Conservation (phyloP, 257 asterid genomes). For the Mentha longifolia region DNA sequence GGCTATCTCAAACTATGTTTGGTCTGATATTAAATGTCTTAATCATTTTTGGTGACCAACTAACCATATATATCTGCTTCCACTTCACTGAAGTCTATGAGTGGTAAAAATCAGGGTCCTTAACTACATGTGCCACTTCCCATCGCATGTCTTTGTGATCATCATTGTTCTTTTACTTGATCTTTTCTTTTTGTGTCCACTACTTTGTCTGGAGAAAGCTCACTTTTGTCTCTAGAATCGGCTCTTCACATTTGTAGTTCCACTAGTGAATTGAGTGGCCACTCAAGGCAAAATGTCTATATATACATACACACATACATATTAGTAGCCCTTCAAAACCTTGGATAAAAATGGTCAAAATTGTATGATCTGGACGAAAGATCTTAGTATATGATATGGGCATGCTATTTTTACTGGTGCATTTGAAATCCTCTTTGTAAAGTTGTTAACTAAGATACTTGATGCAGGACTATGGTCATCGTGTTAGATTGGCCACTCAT, state of each 20-base stretch:
- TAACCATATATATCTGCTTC: constrained; percentile 16
- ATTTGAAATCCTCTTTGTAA: constrained; percentile 25
- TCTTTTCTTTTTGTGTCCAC: constrained; percentile 6
- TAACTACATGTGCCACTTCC: background rate
- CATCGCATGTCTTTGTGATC: constrained; percentile 1
- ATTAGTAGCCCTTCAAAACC: background rate
- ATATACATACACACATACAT: background rate
- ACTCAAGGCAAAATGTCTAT: background rate
- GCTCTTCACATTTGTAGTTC: background rate
- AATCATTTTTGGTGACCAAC: background rate
- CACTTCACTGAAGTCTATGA: constrained; percentile 3
- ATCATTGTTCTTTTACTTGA: constrained; percentile 11
- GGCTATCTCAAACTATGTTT: constrained; percentile 1
- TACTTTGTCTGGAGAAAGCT: background rate
- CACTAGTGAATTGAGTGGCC: background rate
- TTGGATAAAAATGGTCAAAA: background rate
- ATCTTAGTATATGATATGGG: background rate
- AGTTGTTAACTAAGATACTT: constrained; percentile 41
- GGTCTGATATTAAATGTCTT: constrained; percentile 7
- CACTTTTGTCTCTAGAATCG: background rate
- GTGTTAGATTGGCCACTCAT: constrained; percentile 95
- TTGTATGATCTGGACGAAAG: constrained; percentile 21
- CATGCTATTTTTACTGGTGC: background rate
- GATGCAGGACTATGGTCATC: constrained; percentile 96
- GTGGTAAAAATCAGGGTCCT: constrained; percentile 24